phyloP scores from a whole-genome alignment of 2,329 filamentous ascomycete species.

The Sporothrix luriei region DNA sequence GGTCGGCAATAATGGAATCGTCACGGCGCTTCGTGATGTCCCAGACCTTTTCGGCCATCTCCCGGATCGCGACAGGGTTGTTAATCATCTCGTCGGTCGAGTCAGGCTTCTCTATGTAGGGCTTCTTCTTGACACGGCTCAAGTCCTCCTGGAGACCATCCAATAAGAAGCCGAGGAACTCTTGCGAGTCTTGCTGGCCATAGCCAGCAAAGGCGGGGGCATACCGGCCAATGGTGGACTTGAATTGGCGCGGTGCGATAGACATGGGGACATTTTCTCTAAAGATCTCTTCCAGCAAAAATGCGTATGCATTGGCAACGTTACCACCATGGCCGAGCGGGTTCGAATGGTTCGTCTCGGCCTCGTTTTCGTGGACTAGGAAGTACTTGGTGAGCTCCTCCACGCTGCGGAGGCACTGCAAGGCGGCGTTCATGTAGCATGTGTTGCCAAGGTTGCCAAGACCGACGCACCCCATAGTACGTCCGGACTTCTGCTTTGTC shows the following conservation, averaged over 20 bases:
- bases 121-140: conserved; percentile 91
- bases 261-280: conserved; percentile 66
- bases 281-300: conserved; percentile 77
- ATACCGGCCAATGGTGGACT: conserved; percentile 76
- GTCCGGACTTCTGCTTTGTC: conserved; percentile 67
- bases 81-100: conserved; percentile 95
- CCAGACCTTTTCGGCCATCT: conserved; percentile 87
- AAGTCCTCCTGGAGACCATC: conserved; percentile 95
- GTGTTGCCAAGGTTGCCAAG: conserved; percentile 92
- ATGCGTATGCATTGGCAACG: conserved; percentile 82
- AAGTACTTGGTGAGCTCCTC: conserved; percentile 95
- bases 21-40: conserved; percentile 90
- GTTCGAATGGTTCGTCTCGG: conserved; percentile 83
- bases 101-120: conserved; percentile 95
- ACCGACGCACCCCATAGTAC: conserved; percentile 75
- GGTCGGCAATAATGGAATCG: conserved; percentile 90
- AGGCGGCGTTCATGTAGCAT: conserved; percentile 98
- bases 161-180: conserved; percentile 91
- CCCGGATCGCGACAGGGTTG: conserved; percentile 74
- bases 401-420: conserved; percentile 91
- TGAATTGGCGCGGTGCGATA: conserved; percentile 79
- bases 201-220: conserved; percentile 89
- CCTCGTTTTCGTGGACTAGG: conserved; percentile 69
- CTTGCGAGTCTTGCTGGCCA: conserved; percentile 95
- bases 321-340: conserved; percentile 81